phyloP scores from a whole-genome alignment of 2,329 filamentous ascomycete species.

The Arthroderma uncinatum region DNA sequence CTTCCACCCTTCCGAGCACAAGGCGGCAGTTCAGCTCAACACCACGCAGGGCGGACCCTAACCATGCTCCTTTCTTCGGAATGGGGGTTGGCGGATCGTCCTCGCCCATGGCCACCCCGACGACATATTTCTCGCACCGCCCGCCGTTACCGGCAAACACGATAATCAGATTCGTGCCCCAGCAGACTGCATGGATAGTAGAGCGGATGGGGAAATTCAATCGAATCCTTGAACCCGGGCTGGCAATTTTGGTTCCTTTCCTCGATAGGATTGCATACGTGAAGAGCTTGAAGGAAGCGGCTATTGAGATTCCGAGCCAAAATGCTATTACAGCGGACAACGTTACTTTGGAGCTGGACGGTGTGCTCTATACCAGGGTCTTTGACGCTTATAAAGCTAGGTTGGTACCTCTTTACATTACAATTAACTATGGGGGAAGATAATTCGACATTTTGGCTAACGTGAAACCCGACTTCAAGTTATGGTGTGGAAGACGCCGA shows the following conservation, averaged over 20 bases:
- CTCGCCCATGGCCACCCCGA: slow-evolving; percentile 18
- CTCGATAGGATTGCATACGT: slow-evolving; percentile 96
- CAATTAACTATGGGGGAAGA: background rate
- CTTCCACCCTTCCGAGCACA: background rate
- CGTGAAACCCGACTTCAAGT: no score
- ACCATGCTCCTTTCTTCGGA: background rate
- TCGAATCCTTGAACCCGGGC: slow-evolving; percentile 79
- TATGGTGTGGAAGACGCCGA: slow-evolving; percentile 98
- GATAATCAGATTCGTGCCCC: slow-evolving; percentile 90
- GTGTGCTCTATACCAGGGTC: slow-evolving; percentile 87
- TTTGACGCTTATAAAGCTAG: slow-evolving; percentile 98
- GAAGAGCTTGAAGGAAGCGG: slow-evolving; percentile 90
- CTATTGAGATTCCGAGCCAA: slow-evolving; percentile 94
- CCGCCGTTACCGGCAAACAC: slow-evolving; percentile 76
- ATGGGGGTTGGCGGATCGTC: background rate
- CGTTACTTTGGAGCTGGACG: slow-evolving; percentile 90
- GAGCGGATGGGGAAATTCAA: slow-evolving; percentile 99
- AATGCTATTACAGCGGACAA: slow-evolving; percentile 98
- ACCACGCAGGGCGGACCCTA: slow-evolving; percentile 16
- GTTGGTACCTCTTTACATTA: slow-evolving; percentile 37
- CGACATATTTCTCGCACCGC: slow-evolving; percentile 65
- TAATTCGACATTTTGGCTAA: no score
- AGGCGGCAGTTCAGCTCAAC: slow-evolving; percentile 19
- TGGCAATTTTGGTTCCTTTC: slow-evolving; percentile 80
- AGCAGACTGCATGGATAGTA: slow-evolving; percentile 98